A percentile compares a stretch with the other conserved stretches of the same genome.
Conservation (phyloP, 768 basidiomycete species). For the Chlorophyllum brunneum region DNA sequence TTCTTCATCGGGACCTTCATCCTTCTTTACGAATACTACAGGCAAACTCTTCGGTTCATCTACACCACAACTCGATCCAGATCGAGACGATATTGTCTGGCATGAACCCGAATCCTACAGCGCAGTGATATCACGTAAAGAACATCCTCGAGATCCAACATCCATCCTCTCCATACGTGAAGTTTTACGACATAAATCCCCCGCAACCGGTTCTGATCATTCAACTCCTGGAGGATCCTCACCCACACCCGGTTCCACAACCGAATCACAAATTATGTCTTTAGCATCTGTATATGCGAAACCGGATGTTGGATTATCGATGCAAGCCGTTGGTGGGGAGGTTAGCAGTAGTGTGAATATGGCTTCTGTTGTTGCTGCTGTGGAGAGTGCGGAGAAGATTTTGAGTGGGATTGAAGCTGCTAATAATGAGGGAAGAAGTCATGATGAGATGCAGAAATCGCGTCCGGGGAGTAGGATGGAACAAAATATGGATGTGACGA, state of each 20-base stretch:
- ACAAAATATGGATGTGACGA: too few relatives aligned
- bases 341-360: slow-evolving; percentile 20
- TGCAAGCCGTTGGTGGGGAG: slow-evolving; percentile 46
- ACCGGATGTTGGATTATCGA: slow-evolving; percentile 53
- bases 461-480: neutral
- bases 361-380: slow-evolving; percentile 25
- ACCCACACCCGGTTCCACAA: too few relatives aligned
- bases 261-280: slow-evolving; percentile 20
- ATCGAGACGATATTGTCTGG: slow-evolving; percentile 54
- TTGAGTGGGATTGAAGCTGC: slow-evolving; percentile 29
- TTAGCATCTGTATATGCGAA: slow-evolving; percentile 54
- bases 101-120: slow-evolving; percentile 59
- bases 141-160: slow-evolving; percentile 57
- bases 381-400: slow-evolving; percentile 39
- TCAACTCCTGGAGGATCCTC: neutral
- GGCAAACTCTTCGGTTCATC: slow-evolving; percentile 46
- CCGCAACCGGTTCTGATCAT: slow-evolving; percentile 18
- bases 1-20: slow-evolving; percentile 25
- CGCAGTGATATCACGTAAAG: slow-evolving; percentile 57
- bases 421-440: slow-evolving; percentile 20
- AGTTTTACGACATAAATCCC: slow-evolving; percentile 52
- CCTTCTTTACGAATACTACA: slow-evolving; percentile 44
- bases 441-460: neutral
- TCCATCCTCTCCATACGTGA: slow-evolving; percentile 57
- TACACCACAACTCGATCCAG: slow-evolving; percentile 49